These are phyloP conservation scores for Pestalotiopsis sp. DNA, from an alignment of 2,329 filamentous ascomycete species.

Conservation along the genomic window DNA sequence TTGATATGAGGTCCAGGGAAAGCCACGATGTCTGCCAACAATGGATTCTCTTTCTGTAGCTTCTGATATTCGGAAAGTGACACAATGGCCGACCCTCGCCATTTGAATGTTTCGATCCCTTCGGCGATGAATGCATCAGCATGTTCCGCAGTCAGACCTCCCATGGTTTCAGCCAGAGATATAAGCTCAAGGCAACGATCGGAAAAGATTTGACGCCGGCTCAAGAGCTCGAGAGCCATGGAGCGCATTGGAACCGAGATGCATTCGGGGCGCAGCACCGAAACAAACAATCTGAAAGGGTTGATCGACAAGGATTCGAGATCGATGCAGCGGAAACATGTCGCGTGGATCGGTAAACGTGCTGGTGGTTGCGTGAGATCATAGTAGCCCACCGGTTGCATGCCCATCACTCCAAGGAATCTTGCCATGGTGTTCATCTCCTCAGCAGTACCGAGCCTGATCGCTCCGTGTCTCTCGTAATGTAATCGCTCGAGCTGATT, in stretches of 20 bases:
- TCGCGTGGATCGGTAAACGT: not conserved
- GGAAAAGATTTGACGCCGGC: constrained; percentile 8
- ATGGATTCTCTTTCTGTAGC: constrained; percentile 1
- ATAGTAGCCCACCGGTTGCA: constrained; percentile 10
- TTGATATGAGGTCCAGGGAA: constrained; percentile 9
- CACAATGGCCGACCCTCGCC: constrained; percentile 1
- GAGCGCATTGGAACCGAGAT: not conserved
- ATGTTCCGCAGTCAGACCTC: not conserved
- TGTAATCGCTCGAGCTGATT: constrained; percentile 4
- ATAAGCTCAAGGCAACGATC: constrained; percentile 1
- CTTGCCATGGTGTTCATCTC: constrained; percentile 6
- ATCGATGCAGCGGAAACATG: constrained; percentile 2
- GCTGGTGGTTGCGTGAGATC: constrained; percentile 8
- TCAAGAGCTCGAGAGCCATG: not conserved
- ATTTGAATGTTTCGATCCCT: constrained; percentile 5
- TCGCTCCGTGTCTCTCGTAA: constrained; percentile 5
- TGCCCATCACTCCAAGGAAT: constrained; percentile 7
- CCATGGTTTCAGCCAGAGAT: not conserved
- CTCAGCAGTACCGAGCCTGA: constrained; percentile 7
- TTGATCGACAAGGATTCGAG: constrained; percentile 9
- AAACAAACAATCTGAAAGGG: constrained; percentile 5
- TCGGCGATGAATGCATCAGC: constrained; percentile 3
- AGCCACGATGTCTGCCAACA: constrained; percentile 7
- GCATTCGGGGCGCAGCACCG: constrained; percentile 5
- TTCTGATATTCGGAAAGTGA: constrained; percentile 1